These are phyloP conservation scores for Magnusiomyces paraingens DNA, from an alignment of 1,139 yeast genomes.

Conservation along the genomic window DNA sequence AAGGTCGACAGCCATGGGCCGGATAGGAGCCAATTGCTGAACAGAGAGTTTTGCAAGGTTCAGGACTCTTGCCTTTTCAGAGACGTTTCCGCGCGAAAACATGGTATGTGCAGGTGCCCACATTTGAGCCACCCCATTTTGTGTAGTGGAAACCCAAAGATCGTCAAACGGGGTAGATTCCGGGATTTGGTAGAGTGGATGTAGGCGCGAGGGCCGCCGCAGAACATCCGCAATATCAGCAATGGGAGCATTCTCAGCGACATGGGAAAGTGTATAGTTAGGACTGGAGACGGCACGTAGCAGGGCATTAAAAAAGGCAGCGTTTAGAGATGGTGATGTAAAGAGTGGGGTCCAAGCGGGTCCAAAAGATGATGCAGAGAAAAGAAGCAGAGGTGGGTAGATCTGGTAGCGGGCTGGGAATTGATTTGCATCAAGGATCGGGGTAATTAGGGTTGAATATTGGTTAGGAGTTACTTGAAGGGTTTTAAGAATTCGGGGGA, in stretches of 20 bases:
- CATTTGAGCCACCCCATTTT: slow-evolving; percentile 68
- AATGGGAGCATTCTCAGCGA: slow-evolving; percentile 70
- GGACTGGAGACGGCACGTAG: slow-evolving; percentile 19
- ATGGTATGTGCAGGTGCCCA: slow-evolving; percentile 86
- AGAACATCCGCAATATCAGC: slow-evolving; percentile 32
- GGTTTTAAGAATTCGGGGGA: too few relatives aligned
- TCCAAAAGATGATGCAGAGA: slow-evolving; percentile 34
- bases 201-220: slow-evolving; percentile 11
- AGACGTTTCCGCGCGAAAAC: slow-evolving; percentile 87
- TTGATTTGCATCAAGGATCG: not conserved
- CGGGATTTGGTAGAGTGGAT: slow-evolving; percentile 42
- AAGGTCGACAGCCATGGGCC: slow-evolving; percentile 51
- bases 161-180: slow-evolving; percentile 63
- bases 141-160: slow-evolving; percentile 47
- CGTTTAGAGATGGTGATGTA: slow-evolving; percentile 9
- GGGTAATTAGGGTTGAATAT: too few relatives aligned
- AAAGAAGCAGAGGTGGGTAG: slow-evolving; percentile 62
- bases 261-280: slow-evolving; percentile 45
- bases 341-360: slow-evolving; percentile 35
- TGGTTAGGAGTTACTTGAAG: too few relatives aligned
- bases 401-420: slow-evolving; percentile 53
- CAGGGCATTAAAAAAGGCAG: not conserved
- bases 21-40: not conserved
- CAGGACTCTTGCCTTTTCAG: slow-evolving; percentile 66
- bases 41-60: not conserved